phyloP scores from a whole-genome alignment of 257 asterid species.

The Plectranthus barbatus region DNA sequence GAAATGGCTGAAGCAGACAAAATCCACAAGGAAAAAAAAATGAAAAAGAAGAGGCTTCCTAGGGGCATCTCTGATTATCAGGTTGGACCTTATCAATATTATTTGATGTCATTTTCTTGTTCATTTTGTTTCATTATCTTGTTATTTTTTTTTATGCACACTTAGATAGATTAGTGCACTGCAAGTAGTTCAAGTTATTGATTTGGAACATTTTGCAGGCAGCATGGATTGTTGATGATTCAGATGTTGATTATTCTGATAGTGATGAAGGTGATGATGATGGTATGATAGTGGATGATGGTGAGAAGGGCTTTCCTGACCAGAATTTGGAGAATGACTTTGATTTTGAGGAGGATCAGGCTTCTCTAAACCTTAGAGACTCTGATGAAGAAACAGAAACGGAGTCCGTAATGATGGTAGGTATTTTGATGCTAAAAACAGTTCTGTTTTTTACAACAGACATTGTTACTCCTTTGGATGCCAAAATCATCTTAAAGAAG shows the following conservation, averaged over 20 bases:
- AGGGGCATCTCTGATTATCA: constrained; percentile 88
- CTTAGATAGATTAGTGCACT: constrained; percentile 1
- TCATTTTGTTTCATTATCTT: not conserved
- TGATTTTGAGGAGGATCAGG: constrained; percentile 76
- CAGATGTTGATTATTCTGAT: constrained; percentile 53
- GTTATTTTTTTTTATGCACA: not conserved
- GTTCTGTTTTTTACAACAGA: not conserved
- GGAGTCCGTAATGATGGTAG: constrained; percentile 77
- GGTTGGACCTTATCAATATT: constrained; percentile 32
- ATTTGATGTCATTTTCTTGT: not conserved
- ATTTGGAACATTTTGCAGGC: constrained; percentile 47
- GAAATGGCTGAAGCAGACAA: constrained; percentile 92
- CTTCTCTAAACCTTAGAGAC: constrained; percentile 52
- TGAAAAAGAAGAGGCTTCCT: constrained; percentile 61
- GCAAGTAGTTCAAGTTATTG: not conserved
- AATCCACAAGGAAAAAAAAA: constrained; percentile 41
- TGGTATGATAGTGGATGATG: constrained; percentile 76
- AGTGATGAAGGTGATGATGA: constrained; percentile 65
- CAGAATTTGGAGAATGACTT: constrained; percentile 32
- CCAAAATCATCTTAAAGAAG: not conserved
- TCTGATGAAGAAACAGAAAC: constrained; percentile 84
- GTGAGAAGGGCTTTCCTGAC: constrained; percentile 31
- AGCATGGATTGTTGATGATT: constrained; percentile 90
- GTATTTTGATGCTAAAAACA: constrained; percentile 18
- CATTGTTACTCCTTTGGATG: not conserved